A percentile compares a stretch with the other conserved stretches of the same genome.
Evolutionary conservation across 257 asterid species (phyloP).

Genomic region (Przewalskia tangutica): DNA sequence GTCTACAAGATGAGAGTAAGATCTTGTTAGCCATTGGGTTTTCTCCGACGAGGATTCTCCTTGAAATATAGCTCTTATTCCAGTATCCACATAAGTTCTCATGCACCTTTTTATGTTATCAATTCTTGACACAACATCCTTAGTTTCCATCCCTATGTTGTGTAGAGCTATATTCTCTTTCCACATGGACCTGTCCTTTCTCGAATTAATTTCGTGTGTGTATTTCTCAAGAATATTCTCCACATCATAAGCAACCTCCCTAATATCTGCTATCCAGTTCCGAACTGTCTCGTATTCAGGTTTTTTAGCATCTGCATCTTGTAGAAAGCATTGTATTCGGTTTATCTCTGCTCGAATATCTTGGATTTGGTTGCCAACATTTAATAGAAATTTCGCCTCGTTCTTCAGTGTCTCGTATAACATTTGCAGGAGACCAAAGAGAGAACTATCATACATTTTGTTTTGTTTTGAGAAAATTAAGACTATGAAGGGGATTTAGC

Average conservation of each 20-base stretch:
- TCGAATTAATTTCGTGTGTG: constrained; percentile 14
- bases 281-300: constrained; percentile 27
- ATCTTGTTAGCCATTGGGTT: constrained; percentile 15
- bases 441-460: constrained; percentile 1
- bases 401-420: constrained; percentile 15
- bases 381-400: constrained; percentile 16
- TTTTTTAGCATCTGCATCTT: constrained; percentile 38
- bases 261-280: constrained; percentile 37
- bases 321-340: constrained; percentile 31
- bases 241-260: constrained; percentile 34
- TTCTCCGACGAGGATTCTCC: constrained; percentile 15
- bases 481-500: background rate
- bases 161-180: constrained; percentile 18
- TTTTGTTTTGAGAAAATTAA: background rate
- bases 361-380: constrained; percentile 22
- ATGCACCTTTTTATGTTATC: constrained; percentile 30
- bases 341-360: constrained; percentile 29
- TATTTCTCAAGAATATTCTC: constrained; percentile 29
- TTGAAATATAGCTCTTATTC: constrained; percentile 9
- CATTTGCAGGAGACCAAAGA: constrained; percentile 8
- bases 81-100: constrained; percentile 15
- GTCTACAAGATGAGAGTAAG: constrained; percentile 27
- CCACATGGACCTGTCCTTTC: constrained; percentile 9
- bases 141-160: constrained; percentile 20
- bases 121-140: constrained; percentile 27